Evolutionary conservation across 169 alveolate genomes (phyloP).

Genomic region (Eimeria falciformis): DNA sequence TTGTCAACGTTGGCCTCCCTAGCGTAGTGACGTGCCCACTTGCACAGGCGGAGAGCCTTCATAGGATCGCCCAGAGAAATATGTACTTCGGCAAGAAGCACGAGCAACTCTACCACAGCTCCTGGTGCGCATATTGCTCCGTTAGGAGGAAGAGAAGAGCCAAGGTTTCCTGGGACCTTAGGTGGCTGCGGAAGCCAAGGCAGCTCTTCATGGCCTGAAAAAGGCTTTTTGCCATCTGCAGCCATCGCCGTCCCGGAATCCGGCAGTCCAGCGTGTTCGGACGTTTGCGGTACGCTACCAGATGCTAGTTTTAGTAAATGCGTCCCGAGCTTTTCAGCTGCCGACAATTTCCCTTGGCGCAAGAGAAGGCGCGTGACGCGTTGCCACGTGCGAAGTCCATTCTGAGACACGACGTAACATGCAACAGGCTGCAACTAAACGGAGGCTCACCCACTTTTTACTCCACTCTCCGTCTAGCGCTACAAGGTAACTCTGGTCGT

Average conservation of each 20-base stretch:
- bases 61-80: slow-evolving; percentile 24
- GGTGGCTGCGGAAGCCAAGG: slow-evolving; percentile 31
- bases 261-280: background rate
- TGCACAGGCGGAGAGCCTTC: slow-evolving; percentile 33
- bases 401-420: background rate
- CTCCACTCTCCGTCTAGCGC: too few relatives aligned
- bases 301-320: slow-evolving; percentile 35
- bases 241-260: background rate
- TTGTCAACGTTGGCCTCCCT: slow-evolving; percentile 8
- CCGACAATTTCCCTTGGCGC: background rate
- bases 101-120: slow-evolving; percentile 21
- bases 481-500: too few relatives aligned
- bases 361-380: slow-evolving; percentile 39
- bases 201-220: background rate
- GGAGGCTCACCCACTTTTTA: too few relatives aligned
- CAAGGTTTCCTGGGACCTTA: background rate
- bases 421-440: too few relatives aligned
- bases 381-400: slow-evolving; percentile 39
- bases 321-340: background rate
- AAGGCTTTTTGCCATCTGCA: background rate
- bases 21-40: slow-evolving; percentile 57
- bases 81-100: slow-evolving; percentile 24
- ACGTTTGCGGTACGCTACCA: background rate
- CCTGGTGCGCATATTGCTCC: slow-evolving; percentile 19
- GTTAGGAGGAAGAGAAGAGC: background rate